Base-by-base conservation (phyloP, 139 green algal species). In the Chlorella sp. region DNA sequence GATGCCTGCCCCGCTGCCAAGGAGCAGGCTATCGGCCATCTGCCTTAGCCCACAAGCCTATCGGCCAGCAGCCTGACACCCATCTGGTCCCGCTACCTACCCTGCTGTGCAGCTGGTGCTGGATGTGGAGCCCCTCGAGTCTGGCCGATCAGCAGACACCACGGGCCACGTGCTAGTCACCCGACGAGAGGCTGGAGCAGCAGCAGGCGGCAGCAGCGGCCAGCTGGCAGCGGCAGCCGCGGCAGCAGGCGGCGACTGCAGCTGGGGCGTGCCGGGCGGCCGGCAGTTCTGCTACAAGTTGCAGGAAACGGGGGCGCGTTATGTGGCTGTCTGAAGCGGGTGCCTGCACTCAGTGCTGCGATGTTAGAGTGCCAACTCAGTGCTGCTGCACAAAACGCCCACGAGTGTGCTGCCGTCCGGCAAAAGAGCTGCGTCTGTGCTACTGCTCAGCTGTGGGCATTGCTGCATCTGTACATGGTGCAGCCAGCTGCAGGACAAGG, bases 121-220 rank as follows among this genome's bases (percentile, higher is more conserved):
- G 23, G 75, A 82, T 16, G 34, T 56, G 11, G 75, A 82, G 55
- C 75, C 75, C 15, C 75, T 82, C 5, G 75, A 55, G 34, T 82
- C 56, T 15, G 75, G 75, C 34, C 32, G 34, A 5, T 69, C 75
- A 18, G 75, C 75, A 36, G 75, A 82, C 34, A 25, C 55, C 15
- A 82, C 75, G 0, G 75, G 55, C 21, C 34, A 25, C n/a, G 32
- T 82, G 55, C 9, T 60, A 11, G 32, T 82, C 1, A 55, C 26
- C 16, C 47, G 62, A 34, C n/a, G 73, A 11, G 47, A 65, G 15
- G 73, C 44, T 28, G 18, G 44, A 3, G 44, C 73, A 21, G 47
- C 73, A 80, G 26, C 70, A 60, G 25, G 70, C 70, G 70, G 70
- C 39, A 30, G 39, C 70, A 60, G 70, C 39, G 44, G 70, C 39